Evolutionary conservation across 257 asterid genomes (phyloP).

Genomic region (Solanum pennellii): DNA sequence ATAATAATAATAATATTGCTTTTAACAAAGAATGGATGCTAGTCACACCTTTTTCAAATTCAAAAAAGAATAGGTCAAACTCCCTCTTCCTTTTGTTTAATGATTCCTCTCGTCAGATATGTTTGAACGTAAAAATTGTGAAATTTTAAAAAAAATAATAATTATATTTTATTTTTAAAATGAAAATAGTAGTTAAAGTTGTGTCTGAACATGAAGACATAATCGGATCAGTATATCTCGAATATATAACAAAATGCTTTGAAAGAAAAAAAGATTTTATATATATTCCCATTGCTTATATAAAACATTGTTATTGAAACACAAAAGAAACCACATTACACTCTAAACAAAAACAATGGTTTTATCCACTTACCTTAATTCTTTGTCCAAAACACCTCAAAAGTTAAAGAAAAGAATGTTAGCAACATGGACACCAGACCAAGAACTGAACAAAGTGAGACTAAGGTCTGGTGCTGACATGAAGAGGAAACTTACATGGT

Average conservation of each 20-base stretch:
- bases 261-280: not conserved
- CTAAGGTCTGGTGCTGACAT: constrained; percentile 37
- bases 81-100: not conserved
- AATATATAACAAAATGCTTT: not conserved
- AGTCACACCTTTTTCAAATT: constrained; percentile 10
- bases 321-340: not conserved
- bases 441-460: constrained; percentile 27
- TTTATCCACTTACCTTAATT: constrained; percentile 15
- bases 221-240: rapidly evolving
- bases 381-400: constrained; percentile 23
- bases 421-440: constrained; percentile 31
- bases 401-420: constrained; percentile 11
- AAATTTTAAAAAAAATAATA: too few relatives aligned
- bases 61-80: constrained; percentile 9
- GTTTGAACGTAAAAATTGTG: not conserved
- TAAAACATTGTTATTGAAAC: not conserved
- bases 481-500: constrained; percentile 30
- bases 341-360: not conserved
- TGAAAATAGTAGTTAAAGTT: too few relatives aligned
- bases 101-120: not conserved
- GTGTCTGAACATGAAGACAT: not conserved
- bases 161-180: too few relatives aligned
- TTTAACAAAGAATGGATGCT: constrained; percentile 19
- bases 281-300: not conserved
- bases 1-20: not conserved